Conservation (phyloP, 257 asterid species). For the Orobanche coerulescens region DNA sequence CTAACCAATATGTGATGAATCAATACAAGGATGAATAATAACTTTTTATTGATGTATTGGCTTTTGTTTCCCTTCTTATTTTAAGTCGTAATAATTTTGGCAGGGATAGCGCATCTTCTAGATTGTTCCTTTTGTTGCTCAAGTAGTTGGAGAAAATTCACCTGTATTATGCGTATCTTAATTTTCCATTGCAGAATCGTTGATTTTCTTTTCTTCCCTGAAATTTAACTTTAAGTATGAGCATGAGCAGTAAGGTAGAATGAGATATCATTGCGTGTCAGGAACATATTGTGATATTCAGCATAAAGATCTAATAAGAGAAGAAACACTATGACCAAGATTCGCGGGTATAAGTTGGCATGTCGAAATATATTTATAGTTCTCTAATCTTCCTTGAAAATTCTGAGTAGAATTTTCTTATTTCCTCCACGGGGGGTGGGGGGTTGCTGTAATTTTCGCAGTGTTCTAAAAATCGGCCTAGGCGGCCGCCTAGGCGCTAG, state of each 20-base stretch:
- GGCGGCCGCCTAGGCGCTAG: too few relatives aligned
- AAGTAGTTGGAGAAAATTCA: neutral
- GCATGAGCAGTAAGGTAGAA: neutral
- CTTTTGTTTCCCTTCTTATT: neutral
- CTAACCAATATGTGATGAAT: neutral
- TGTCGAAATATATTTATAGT: neutral
- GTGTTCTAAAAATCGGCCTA: too few relatives aligned
- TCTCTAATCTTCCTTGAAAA: too few relatives aligned
- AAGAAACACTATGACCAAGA: neutral
- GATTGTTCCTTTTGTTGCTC: neutral
- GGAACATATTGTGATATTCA: neutral
- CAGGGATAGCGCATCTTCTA: neutral
- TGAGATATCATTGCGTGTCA: neutral
- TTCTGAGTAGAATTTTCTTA: too few relatives aligned
- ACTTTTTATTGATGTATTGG: neutral
- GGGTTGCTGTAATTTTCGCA: too few relatives aligned
- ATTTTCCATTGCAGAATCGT: neutral
- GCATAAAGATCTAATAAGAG: neutral
- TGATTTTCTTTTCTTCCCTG: neutral
- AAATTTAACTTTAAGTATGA: neutral
- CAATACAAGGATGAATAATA: neutral
- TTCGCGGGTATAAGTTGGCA: neutral
- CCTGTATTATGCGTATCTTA: neutral
- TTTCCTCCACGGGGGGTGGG: too few relatives aligned
- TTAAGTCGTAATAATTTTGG: neutral